These are phyloP conservation scores for Yarrowia hollandica DNA, from an alignment of 805 yeast genomes.

Conservation along the genomic window DNA sequence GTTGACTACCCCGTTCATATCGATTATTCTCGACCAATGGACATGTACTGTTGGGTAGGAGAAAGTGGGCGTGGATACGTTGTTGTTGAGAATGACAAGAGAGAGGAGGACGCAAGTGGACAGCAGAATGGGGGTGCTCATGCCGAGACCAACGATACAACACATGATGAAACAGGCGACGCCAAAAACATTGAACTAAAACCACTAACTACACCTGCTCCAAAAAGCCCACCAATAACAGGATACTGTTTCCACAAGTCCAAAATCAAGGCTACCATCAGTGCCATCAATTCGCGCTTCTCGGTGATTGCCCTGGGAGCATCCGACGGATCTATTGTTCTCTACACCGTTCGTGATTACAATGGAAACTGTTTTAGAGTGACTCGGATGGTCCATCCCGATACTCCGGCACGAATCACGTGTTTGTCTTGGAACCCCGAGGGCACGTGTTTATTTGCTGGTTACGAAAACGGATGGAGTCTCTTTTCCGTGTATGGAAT, in stretches of 20 bases:
- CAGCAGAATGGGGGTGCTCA: too few species aligned
- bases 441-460: slow-evolving; percentile 41
- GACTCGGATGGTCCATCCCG: slow-evolving; percentile 40
- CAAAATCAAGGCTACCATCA: slow-evolving; percentile 30
- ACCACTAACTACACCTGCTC: not conserved
- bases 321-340: slow-evolving; percentile 42
- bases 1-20: slow-evolving; percentile 35
- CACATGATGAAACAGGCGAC: too few species aligned
- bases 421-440: slow-evolving; percentile 44
- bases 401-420: slow-evolving; percentile 36
- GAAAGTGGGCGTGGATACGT: slow-evolving; percentile 32
- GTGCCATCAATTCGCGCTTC: slow-evolving; percentile 46
- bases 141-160: too few species aligned
- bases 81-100: slow-evolving; percentile 2
- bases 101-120: not conserved
- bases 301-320: slow-evolving; percentile 46
- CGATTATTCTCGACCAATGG: slow-evolving; percentile 30
- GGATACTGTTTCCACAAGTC: slow-evolving; percentile 29
- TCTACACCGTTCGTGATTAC: slow-evolving; percentile 45
- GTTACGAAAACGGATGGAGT: slow-evolving; percentile 50
- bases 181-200: not conserved
- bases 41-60: slow-evolving; percentile 26
- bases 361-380: slow-evolving; percentile 37
- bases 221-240: not conserved
- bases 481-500: slow-evolving; percentile 52